phyloP scores from a whole-genome alignment of 495 filamentous ascomycete genomes.

The Letharia columbiana region DNA sequence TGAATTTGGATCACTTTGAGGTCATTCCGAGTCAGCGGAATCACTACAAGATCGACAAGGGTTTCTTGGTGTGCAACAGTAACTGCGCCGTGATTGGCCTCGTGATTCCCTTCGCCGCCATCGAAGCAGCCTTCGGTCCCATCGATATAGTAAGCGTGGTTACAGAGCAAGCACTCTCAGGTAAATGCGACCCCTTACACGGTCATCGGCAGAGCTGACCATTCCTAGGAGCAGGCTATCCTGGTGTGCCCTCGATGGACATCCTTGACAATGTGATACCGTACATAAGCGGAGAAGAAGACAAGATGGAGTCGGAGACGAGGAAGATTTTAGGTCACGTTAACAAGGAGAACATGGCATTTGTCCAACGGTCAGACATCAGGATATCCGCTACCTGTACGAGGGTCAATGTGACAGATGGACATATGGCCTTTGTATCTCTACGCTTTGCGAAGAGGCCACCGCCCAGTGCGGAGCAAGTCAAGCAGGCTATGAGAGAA shows the following conservation, averaged over 20 bases:
- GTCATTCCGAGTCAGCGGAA: conserved; percentile 68
- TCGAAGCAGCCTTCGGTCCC: conserved; percentile 66
- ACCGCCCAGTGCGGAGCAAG: conserved; percentile 52
- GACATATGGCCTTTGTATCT: conserved; percentile 76
- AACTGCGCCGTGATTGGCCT: conserved; percentile 87
- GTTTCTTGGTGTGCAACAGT: conserved; percentile 81
- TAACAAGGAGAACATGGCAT: conserved; percentile 55
- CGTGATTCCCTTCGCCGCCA: conserved; percentile 79
- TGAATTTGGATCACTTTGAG: conserved; percentile 70
- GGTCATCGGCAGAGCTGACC: neutral
- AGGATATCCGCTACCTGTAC: conserved; percentile 73
- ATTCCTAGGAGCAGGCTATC: conserved; percentile 63
- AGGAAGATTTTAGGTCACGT: conserved; percentile 73
- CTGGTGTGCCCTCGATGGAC: conserved; percentile 66
- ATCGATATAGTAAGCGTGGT: conserved; percentile 71
- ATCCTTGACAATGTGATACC: conserved; percentile 79
- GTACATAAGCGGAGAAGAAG: conserved; percentile 80
- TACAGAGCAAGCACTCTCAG: conserved; percentile 77
- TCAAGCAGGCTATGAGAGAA: conserved; percentile 57
- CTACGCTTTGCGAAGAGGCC: conserved; percentile 56
- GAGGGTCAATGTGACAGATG: conserved; percentile 74
- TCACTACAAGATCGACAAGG: conserved; percentile 57
- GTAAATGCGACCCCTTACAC: neutral
- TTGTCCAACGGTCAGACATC: conserved; percentile 54
- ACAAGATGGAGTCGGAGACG: conserved; percentile 78